Evolutionary conservation across 1,284 basidiomycete genomes (phyloP).

Genomic region (Acaromyces ingoldii): DNA sequence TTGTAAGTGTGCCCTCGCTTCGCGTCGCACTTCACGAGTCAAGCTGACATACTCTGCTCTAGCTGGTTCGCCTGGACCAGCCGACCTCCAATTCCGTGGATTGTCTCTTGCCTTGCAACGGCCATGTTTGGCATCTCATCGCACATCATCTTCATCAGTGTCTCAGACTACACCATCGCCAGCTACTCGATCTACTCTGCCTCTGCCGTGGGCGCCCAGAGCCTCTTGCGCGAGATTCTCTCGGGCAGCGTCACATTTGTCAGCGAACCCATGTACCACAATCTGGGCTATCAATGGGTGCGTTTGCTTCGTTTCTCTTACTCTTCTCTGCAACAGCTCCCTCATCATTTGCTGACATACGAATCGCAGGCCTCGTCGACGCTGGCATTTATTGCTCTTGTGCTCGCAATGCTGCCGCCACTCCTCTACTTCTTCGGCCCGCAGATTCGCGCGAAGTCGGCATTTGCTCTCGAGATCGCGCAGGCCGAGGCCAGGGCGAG

Average conservation of each 20-base stretch:
- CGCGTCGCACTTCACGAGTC: too few species aligned
- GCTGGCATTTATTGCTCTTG: conserved; percentile 29
- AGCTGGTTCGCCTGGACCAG: conserved; percentile 44
- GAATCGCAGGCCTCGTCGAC: conserved; percentile 32
- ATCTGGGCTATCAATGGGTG: conserved; percentile 14
- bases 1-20: conserved; percentile 2
- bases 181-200: conserved; percentile 35
- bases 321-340: background rate
- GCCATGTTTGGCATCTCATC: conserved; percentile 29
- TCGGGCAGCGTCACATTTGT: conserved; percentile 29
- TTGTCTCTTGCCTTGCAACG: conserved; percentile 27
- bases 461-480: conserved; percentile 31
- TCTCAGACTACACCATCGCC: conserved; percentile 34
- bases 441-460: conserved; percentile 22
- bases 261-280: conserved; percentile 26
- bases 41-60: too few species aligned
- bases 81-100: conserved; percentile 32
- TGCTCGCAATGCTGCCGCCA: conserved; percentile 29
- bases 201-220: conserved; percentile 35
- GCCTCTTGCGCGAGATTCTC: conserved; percentile 29
- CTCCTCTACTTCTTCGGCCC: conserved; percentile 34
- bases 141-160: conserved; percentile 39
- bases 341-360: conserved; percentile 19
- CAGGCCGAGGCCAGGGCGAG: conserved; percentile 13
- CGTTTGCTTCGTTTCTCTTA: background rate